phyloP scores from a whole-genome alignment of 768 basidiomycete species.

The Pulveroboletus sp. region DNA sequence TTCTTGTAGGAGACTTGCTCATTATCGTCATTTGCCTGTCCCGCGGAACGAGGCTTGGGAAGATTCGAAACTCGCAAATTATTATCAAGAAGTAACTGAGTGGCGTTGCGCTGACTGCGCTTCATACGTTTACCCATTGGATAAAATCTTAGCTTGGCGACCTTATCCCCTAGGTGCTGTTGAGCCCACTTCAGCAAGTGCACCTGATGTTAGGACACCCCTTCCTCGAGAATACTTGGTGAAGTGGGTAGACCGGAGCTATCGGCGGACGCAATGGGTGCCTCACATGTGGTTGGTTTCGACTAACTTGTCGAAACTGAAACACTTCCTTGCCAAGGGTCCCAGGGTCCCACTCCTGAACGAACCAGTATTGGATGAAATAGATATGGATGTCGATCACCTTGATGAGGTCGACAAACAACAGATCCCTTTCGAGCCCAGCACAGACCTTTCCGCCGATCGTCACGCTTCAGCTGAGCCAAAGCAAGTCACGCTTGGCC shows the following conservation, averaged over 20 bases:
- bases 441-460: slow-evolving; percentile 33
- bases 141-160: slow-evolving; percentile 91
- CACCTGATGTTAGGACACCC: slow-evolving; percentile 49
- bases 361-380: slow-evolving; percentile 34
- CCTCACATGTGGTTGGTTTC: slow-evolving; percentile 87
- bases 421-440: slow-evolving; percentile 39
- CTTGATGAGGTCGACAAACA: slow-evolving; percentile 20
- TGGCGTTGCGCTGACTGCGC: slow-evolving; percentile 80
- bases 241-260: slow-evolving; percentile 82
- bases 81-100: slow-evolving; percentile 51
- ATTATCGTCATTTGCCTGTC: slow-evolving; percentile 68
- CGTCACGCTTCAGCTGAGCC: slow-evolving; percentile 30
- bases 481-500: slow-evolving; percentile 26
- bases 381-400: slow-evolving; percentile 27
- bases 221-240: slow-evolving; percentile 91
- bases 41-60: slow-evolving; percentile 38
- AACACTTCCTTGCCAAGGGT: slow-evolving; percentile 70
- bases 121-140: slow-evolving; percentile 64
- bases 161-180: slow-evolving; percentile 66
- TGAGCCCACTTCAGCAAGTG: slow-evolving; percentile 44
- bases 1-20: slow-evolving; percentile 77
- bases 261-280: slow-evolving; percentile 80
- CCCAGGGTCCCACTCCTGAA: slow-evolving; percentile 63
- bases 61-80: slow-evolving; percentile 45
- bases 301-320: slow-evolving; percentile 61